Conservation (phyloP, 2,329 filamentous ascomycete genomes). For the Pseudogymnoascus sp. region DNA sequence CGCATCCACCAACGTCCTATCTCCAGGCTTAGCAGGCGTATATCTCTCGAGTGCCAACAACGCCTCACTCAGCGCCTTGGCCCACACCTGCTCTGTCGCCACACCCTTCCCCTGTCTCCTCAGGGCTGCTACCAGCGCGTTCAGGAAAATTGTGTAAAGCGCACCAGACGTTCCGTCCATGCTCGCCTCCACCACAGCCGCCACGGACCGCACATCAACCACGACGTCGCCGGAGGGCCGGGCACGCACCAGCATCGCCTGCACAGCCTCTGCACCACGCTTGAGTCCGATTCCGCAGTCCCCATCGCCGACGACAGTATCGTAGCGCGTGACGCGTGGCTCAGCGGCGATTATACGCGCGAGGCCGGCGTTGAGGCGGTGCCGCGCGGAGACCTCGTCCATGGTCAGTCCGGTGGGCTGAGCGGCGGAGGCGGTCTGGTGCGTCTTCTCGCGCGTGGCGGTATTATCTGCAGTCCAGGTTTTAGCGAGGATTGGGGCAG, state of each 20-base stretch:
- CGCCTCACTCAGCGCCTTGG: constrained; percentile 59
- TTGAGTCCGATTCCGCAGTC: constrained; percentile 65
- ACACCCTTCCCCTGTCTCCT: constrained; percentile 20
- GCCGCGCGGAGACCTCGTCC: constrained; percentile 37
- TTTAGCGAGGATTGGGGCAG: constrained; percentile 48
- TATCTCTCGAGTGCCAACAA: constrained; percentile 68
- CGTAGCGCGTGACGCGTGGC: constrained; percentile 58
- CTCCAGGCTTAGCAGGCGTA: constrained; percentile 82
- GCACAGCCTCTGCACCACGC: constrained; percentile 56
- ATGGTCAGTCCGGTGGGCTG: constrained; percentile 27
- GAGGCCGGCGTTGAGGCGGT: constrained; percentile 47
- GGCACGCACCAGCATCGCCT: constrained; percentile 35
- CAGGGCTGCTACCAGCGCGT: constrained; percentile 53
- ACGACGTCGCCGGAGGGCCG: constrained; percentile 50
- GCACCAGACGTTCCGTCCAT: constrained; percentile 75
- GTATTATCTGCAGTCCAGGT: constrained; percentile 49
- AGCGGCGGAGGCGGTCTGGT: constrained; percentile 26
- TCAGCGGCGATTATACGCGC: constrained; percentile 55
- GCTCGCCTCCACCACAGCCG: constrained; percentile 55
- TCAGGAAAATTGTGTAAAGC: constrained; percentile 69
- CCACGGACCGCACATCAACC: constrained; percentile 52
- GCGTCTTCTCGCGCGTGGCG: constrained; percentile 25
- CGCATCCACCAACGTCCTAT: constrained; percentile 85
- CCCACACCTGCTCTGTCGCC: constrained; percentile 47
- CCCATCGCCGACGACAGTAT: constrained; percentile 65